Evolutionary conservation across 2,329 filamentous ascomycete species (phyloP).

Genomic region (Hyphodiscus sp.): DNA sequence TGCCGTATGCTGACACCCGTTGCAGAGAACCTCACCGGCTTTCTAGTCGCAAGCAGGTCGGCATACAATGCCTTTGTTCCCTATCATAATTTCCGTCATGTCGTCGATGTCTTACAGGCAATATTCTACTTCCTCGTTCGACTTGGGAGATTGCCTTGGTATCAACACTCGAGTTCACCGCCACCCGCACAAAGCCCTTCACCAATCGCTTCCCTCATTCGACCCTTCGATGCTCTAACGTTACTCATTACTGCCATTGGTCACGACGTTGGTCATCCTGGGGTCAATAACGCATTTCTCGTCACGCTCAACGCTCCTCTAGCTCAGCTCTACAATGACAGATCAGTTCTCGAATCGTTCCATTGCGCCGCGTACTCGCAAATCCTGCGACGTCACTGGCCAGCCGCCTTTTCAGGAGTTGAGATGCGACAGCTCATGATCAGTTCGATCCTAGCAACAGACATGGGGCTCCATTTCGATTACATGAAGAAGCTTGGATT

Average conservation of each 20-base stretch:
- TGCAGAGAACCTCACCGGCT: slow-evolving; percentile 72
- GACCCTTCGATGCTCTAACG: slow-evolving; percentile 81
- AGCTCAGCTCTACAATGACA: slow-evolving; percentile 94
- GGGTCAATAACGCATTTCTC: slow-evolving; percentile 96
- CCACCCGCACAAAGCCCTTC: slow-evolving; percentile 37
- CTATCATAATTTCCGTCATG: slow-evolving; percentile 98
- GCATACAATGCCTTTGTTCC: slow-evolving; percentile 97
- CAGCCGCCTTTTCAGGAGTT: slow-evolving; percentile 67
- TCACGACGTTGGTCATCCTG: slow-evolving; percentile 94
- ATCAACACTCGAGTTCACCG: slow-evolving; percentile 36
- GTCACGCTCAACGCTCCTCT: slow-evolving; percentile 87
- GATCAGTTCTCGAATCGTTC: slow-evolving; percentile 93
- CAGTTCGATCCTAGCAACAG: slow-evolving; percentile 92
- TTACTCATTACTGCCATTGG: slow-evolving; percentile 94
- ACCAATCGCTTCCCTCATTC: slow-evolving; percentile 68
- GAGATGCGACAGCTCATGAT: slow-evolving; percentile 89
- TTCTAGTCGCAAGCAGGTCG: slow-evolving; percentile 79
- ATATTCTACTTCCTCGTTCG: slow-evolving; percentile 83
- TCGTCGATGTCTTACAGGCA: slow-evolving; percentile 91
- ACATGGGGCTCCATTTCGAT: slow-evolving; percentile 95
- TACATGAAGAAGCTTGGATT: slow-evolving; percentile 88
- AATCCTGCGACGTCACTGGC: slow-evolving; percentile 90
- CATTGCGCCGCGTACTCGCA: slow-evolving; percentile 97
- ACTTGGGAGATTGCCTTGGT: slow-evolving; percentile 69
- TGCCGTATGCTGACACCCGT: slow-evolving; percentile 35